Conservation (phyloP, 192 early-diverging fungal genomes). For the Rhizophagus prolifer region DNA sequence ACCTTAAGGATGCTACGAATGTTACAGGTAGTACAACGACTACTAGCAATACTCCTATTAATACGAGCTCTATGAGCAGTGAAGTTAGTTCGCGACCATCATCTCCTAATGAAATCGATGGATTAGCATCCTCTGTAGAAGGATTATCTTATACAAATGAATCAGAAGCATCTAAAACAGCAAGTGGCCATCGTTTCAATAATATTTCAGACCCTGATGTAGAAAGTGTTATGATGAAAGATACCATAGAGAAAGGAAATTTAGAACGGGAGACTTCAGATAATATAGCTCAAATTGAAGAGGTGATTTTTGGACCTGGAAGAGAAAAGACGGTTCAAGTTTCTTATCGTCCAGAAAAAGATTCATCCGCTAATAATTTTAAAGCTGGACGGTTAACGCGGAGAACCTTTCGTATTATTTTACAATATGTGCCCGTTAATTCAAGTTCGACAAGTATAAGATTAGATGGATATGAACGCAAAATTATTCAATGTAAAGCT, state of each 20-base stretch:
- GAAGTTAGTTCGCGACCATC: constrained; percentile 46
- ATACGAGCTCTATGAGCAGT: constrained; percentile 40
- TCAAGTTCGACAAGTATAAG: constrained; percentile 26
- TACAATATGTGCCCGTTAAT: constrained; percentile 53
- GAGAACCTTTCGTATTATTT: constrained; percentile 70
- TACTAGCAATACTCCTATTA: constrained; percentile 32
- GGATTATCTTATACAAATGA: background rate
- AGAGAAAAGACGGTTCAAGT: constrained; percentile 79
- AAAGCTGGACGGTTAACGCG: constrained; percentile 70
- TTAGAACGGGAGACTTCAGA: background rate
- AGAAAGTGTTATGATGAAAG: constrained; percentile 3
- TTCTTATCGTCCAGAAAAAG: constrained; percentile 72
- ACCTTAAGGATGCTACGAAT: background rate
- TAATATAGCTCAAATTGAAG: constrained; percentile 71
- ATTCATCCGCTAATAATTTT: constrained; percentile 59
- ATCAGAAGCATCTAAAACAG: constrained; percentile 4
- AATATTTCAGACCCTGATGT: constrained; percentile 4
- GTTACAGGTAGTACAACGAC: background rate
- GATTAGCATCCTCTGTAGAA: constrained; percentile 6
- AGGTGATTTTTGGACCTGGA: constrained; percentile 81
- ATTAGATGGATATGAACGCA: constrained; percentile 48
- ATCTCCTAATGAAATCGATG: constrained; percentile 42
- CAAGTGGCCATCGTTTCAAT: background rate
- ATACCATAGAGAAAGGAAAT: background rate
- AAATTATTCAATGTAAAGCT: constrained; percentile 87